phyloP scores from a whole-genome alignment of 2,329 filamentous ascomycete species.

The Fusarium buharicum region DNA sequence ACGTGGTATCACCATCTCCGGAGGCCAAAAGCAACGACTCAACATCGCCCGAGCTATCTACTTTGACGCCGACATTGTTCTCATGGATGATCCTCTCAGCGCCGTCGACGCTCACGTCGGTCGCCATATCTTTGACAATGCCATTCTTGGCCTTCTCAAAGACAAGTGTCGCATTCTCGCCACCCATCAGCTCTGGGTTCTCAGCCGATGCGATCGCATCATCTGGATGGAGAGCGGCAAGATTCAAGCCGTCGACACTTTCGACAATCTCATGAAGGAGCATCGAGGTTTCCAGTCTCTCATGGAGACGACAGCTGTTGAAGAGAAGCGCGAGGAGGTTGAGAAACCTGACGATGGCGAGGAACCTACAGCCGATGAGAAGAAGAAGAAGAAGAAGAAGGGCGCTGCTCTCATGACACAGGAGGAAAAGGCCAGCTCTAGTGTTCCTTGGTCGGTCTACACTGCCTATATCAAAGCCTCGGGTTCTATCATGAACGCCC shows the following conservation, averaged over 20 bases:
- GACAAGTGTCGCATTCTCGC: slow-evolving; percentile 92
- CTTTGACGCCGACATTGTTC: slow-evolving; percentile 73
- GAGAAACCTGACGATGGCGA: slow-evolving; percentile 58
- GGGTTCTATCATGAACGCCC: slow-evolving; percentile 74
- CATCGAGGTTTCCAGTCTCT: slow-evolving; percentile 82
- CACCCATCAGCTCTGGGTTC: slow-evolving; percentile 93
- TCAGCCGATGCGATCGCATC: slow-evolving; percentile 89
- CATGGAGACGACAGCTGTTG: slow-evolving; percentile 85
- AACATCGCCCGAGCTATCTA: slow-evolving; percentile 89
- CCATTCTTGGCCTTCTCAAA: slow-evolving; percentile 87
- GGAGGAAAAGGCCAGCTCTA: slow-evolving; percentile 75
- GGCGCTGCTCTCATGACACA: slow-evolving; percentile 75
- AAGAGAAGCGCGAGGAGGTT: slow-evolving; percentile 67
- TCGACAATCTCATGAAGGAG: slow-evolving; percentile 83
- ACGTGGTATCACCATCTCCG: slow-evolving; percentile 92
- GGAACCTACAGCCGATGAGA: slow-evolving; percentile 53
- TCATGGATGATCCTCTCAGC: slow-evolving; percentile 76
- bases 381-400: slow-evolving; percentile 67
- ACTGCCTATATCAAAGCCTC: slow-evolving; percentile 79
- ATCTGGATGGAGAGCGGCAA: slow-evolving; percentile 91
- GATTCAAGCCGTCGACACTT: slow-evolving; percentile 88
- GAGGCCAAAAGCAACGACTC: slow-evolving; percentile 92
- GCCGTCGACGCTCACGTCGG: slow-evolving; percentile 77
- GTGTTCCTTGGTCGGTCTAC: slow-evolving; percentile 85
- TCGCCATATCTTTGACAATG: slow-evolving; percentile 88